A percentile compares a stretch with the other conserved stretches of the same genome.
Conservation (phyloP, 2,329 filamentous ascomycete species). For the Cryphonectria radicalis region DNA sequence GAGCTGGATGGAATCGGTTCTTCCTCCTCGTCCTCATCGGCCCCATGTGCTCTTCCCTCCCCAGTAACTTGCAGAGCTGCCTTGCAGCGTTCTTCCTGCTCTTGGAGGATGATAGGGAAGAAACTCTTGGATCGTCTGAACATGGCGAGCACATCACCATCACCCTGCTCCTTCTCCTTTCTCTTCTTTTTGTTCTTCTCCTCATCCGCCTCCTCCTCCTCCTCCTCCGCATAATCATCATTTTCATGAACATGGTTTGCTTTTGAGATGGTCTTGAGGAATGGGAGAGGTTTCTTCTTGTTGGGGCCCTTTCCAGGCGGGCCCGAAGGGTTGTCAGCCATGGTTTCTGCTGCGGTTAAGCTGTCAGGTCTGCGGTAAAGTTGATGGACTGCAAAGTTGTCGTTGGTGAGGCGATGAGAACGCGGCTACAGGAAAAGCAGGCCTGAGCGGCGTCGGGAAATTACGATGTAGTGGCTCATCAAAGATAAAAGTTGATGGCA, state of each 20-base stretch:
- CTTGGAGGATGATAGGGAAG: slow-evolving; percentile 44
- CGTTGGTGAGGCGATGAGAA: neutral
- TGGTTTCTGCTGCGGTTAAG: neutral
- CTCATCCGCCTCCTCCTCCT: slow-evolving; percentile 39
- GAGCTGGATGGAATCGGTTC: slow-evolving; percentile 12
- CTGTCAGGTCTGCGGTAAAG: neutral
- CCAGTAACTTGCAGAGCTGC: slow-evolving; percentile 21
- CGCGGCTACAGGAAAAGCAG: neutral
- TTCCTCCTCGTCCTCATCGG: slow-evolving; percentile 27
- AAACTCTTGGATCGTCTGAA: slow-evolving; percentile 57
- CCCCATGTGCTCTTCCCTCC: slow-evolving; percentile 7
- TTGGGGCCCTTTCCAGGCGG: slow-evolving; percentile 28
- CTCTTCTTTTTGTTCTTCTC: slow-evolving; percentile 26
- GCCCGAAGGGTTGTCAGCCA: slow-evolving; percentile 18
- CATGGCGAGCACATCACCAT: slow-evolving; percentile 45
- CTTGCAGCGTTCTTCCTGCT: slow-evolving; percentile 28
- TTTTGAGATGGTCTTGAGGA: slow-evolving; percentile 30
- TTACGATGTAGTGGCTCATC: neutral
- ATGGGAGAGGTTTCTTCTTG: slow-evolving; percentile 34
- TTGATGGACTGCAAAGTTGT: neutral
- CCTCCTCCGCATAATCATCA: slow-evolving; percentile 27
- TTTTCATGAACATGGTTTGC: slow-evolving; percentile 4
- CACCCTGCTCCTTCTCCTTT: slow-evolving; percentile 35
- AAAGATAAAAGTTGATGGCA: neutral
- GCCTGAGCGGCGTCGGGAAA: neutral